phyloP scores from a whole-genome alignment of 1,139 yeast species.

The Suhomyces ambrosiae region DNA sequence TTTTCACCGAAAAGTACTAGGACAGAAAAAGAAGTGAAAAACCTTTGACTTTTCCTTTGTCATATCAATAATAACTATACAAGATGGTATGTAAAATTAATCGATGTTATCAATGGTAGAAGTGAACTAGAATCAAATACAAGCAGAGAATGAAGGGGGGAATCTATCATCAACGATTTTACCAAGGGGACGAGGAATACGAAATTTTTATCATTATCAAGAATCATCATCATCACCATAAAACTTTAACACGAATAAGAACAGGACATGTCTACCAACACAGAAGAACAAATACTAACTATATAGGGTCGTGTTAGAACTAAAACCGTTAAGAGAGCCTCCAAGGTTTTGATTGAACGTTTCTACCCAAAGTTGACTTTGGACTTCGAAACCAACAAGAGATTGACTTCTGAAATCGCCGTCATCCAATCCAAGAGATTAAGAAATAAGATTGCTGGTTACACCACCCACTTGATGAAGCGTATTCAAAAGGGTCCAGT shows the following conservation, averaged over 20 bases:
- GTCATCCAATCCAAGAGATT: conserved; percentile 99
- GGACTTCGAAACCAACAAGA: conserved; percentile 99
- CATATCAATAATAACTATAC: conserved; percentile 31
- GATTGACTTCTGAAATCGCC: conserved; percentile 98
- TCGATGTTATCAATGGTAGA: not conserved
- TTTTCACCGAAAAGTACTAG: conserved; percentile 12
- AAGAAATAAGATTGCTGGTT: conserved; percentile 99
- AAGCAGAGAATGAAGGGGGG: not conserved
- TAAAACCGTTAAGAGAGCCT: conserved; percentile 99
- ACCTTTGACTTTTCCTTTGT: conserved; percentile 17
- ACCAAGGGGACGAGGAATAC: too few relatives aligned
- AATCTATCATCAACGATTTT: not conserved
- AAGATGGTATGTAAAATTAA: conserved; percentile 41
- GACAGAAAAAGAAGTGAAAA: conserved; percentile 12
- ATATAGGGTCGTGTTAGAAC: conserved; percentile 96
- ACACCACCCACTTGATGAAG: conserved; percentile 99
- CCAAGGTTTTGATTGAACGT: conserved; percentile 99
- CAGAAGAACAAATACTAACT: conserved; percentile 30
- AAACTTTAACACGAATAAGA: not conserved
- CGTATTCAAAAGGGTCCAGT: conserved; percentile 99
- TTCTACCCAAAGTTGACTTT: conserved; percentile 99
- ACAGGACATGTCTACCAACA: not conserved
- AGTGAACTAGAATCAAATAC: too few relatives aligned
- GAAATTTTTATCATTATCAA: not conserved
- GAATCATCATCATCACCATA: not conserved